These are phyloP conservation scores for Albifimbria verrucaria DNA, from an alignment of 2,329 filamentous ascomycete genomes.

Conservation along the genomic window DNA sequence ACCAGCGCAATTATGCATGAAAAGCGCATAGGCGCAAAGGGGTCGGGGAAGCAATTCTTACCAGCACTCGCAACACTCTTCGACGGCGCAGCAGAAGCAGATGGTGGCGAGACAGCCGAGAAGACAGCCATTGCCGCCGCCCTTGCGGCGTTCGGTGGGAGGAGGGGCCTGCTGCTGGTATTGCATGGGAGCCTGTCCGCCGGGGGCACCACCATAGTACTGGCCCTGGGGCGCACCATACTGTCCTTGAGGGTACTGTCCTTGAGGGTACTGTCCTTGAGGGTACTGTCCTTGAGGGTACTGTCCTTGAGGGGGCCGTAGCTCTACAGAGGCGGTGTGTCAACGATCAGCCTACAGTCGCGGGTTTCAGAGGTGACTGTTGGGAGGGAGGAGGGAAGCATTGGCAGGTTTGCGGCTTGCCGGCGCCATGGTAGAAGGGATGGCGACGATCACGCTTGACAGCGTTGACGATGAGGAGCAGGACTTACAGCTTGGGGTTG, in stretches of 20 bases:
- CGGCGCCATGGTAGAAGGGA: background rate
- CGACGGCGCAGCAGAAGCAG: slow-evolving; percentile 49
- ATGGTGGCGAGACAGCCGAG: slow-evolving; percentile 44
- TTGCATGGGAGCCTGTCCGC: slow-evolving; percentile 39
- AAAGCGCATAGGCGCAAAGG: too few species aligned
- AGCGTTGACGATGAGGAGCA: background rate
- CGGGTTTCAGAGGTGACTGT: too few species aligned
- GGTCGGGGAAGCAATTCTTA: slow-evolving; percentile 21
- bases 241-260: slow-evolving; percentile 24
- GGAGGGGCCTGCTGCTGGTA: slow-evolving; percentile 34
- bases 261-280: slow-evolving; percentile 26
- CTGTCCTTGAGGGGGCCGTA: slow-evolving; percentile 27
- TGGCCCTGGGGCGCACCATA: slow-evolving; percentile 30
- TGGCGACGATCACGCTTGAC: background rate
- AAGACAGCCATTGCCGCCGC: slow-evolving; percentile 40
- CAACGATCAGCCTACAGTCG: too few species aligned
- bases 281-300: slow-evolving; percentile 27
- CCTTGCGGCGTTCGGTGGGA: slow-evolving; percentile 25
- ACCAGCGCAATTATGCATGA: too few species aligned
- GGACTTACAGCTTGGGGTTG: slow-evolving; percentile 36
- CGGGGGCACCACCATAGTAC: slow-evolving; percentile 24
- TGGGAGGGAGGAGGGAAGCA: too few species aligned
- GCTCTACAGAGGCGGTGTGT: slow-evolving; percentile 11
- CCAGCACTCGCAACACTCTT: slow-evolving; percentile 50
- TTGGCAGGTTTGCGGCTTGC: slow-evolving; percentile 12